These are phyloP conservation scores for Zoysia pacifica DNA, from an alignment of 176 grass and related monocot species.

Conservation along the genomic window DNA sequence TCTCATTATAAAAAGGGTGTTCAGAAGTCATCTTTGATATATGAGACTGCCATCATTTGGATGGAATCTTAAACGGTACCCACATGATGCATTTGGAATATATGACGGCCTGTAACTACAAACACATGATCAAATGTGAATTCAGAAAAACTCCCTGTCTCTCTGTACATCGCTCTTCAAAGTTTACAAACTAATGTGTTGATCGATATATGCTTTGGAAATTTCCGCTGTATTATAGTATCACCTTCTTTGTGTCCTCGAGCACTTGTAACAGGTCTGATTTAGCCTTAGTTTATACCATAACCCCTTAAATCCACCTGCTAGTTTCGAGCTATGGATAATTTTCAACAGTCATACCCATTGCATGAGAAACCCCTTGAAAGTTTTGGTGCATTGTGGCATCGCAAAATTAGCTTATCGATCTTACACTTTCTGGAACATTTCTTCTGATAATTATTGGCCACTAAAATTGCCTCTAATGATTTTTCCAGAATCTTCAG, in stretches of 20 bases:
- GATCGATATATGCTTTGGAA: not conserved
- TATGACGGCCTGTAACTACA: not conserved
- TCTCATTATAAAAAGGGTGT: not conserved
- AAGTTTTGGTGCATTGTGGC: constrained; percentile 12
- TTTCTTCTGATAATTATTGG: constrained; percentile 31
- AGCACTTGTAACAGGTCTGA: not conserved
- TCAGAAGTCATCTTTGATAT: not conserved
- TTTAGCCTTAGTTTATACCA: constrained; percentile 1
- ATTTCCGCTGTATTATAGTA: not conserved
- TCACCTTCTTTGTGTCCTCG: not conserved
- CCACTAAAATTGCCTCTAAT: constrained; percentile 22
- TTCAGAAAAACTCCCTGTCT: not conserved
- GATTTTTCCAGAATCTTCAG: constrained; percentile 79
- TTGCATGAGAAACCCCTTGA: not conserved
- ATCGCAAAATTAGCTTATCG: constrained; percentile 17
- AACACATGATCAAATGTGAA: not conserved
- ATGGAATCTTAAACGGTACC: not conserved
- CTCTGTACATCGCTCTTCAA: not conserved
- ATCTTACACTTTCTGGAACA: not conserved
- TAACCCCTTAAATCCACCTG: not conserved
- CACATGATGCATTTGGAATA: not conserved
- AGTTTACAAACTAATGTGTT: not conserved
- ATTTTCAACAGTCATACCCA: not conserved
- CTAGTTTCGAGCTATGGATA: not conserved
- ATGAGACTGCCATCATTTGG: not conserved